Evolutionary conservation across 2,329 filamentous ascomycete genomes (phyloP).

Genomic region (Fusarium sp.): DNA sequence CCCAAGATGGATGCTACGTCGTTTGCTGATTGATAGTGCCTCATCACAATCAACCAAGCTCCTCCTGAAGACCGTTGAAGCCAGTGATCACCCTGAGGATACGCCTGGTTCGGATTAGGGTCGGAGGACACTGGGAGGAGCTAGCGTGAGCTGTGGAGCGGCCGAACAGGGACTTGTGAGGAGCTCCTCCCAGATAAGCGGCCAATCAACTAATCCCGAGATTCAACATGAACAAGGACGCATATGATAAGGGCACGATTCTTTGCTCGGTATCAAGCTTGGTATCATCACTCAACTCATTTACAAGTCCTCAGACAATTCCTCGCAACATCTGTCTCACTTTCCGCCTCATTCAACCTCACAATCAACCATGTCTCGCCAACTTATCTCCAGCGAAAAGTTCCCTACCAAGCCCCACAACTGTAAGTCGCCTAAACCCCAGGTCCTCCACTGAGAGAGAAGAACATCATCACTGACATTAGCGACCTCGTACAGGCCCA

Average conservation of each 20-base stretch:
- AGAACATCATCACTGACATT: not conserved
- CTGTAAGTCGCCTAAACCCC: conserved; percentile 45
- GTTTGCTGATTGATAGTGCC: not conserved
- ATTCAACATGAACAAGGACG: not conserved
- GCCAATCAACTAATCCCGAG: not conserved
- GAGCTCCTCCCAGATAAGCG: conserved; percentile 20
- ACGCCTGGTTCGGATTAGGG: not conserved
- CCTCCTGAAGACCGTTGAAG: not conserved
- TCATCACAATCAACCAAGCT: not conserved
- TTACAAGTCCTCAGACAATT: not conserved
- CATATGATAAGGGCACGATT: not conserved
- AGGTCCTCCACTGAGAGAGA: not conserved
- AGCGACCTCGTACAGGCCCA: conserved; percentile 45
- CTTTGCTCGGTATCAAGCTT: not conserved
- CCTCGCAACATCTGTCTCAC: not conserved
- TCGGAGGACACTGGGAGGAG: conserved; percentile 9
- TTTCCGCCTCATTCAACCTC: not conserved
- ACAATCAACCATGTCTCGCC: conserved; percentile 53
- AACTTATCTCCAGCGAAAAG: conserved; percentile 58
- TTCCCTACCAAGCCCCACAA: conserved; percentile 60
- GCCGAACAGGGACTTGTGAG: not conserved
- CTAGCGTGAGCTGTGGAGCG: not conserved
- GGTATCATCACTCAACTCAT: not conserved
- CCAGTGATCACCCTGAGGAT: not conserved
- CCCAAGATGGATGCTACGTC: not conserved